Percentiles rank a stretch among this genome's conserved stretches.
Conservation (phyloP, 768 basidiomycete genomes). For the Fomitopsis pulvina region DNA sequence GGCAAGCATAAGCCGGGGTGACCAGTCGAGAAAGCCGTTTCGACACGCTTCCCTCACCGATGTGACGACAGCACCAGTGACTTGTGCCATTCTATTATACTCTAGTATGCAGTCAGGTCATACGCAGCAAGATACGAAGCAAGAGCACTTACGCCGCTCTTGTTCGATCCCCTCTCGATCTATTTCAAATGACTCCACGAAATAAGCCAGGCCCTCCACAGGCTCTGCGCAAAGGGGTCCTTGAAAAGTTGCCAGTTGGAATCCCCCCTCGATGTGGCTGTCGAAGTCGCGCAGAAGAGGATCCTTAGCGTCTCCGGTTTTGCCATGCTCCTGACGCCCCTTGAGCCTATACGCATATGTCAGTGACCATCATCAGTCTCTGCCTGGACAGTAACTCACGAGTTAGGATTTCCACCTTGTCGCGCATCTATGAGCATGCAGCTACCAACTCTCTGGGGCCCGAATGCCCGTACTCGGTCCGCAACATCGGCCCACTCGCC, state of each 20-base stretch:
- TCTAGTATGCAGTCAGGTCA: conserved; percentile 34
- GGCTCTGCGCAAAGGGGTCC: conserved; percentile 96
- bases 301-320: conserved; percentile 26
- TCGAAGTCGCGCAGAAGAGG: conserved; percentile 54
- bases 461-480: conserved; percentile 85
- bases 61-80: conserved; percentile 87
- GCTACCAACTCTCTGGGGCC: conserved; percentile 80
- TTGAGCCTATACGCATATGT: conserved; percentile 35
- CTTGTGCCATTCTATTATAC: conserved; percentile 75
- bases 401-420: conserved; percentile 36
- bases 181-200: conserved; percentile 71
- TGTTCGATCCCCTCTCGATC: conserved; percentile 52
- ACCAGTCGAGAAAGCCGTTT: conserved; percentile 92
- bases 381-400: conserved; percentile 48
- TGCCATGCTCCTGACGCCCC: conserved; percentile 38
- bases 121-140: neutral
- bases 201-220: conserved; percentile 87
- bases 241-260: conserved; percentile 91
- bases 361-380: neutral
- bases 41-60: conserved; percentile 85
- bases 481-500: conserved; percentile 72
- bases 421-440: conserved; percentile 81
- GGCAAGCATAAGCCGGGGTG: conserved; percentile 91
- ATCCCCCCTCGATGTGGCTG: conserved; percentile 83
- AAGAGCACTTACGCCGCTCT: conserved; percentile 52